Evolutionary conservation across 495 filamentous ascomycete species (phyloP).

Genomic region (Xylaria sp.): DNA sequence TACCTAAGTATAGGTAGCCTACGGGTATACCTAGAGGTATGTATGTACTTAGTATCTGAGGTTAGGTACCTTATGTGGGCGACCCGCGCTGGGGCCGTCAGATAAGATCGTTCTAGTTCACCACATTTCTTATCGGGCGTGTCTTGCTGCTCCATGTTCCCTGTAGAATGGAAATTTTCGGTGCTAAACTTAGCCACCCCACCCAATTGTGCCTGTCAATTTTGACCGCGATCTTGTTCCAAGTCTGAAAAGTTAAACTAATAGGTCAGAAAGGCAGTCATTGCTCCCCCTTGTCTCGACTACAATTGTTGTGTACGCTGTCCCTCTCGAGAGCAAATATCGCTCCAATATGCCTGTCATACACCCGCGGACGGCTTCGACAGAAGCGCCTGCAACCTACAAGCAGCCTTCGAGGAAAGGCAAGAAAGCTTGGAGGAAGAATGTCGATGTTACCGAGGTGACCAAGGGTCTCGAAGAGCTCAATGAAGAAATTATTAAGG

Average conservation of each 20-base stretch:
- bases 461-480: constrained; percentile 81
- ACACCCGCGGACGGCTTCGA: constrained; percentile 41
- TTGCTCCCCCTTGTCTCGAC: background rate
- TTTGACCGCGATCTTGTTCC: background rate
- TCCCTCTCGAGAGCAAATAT: background rate
- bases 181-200: constrained; percentile 20
- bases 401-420: constrained; percentile 94
- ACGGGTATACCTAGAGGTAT: too few species aligned
- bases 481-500: constrained; percentile 87
- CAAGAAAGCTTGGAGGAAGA: constrained; percentile 98
- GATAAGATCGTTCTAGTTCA: background rate
- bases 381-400: constrained; percentile 56
- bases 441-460: constrained; percentile 89
- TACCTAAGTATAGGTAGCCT: too few species aligned
- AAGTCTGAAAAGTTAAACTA: background rate
- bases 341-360: constrained; percentile 42
- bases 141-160: background rate
- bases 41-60: background rate
- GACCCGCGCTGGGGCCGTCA: background rate
- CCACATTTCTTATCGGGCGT: constrained; percentile 13
- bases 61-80: background rate
- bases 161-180: constrained; percentile 21
- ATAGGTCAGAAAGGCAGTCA: background rate
- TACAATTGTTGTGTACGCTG: background rate
- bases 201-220: constrained; percentile 13